Conservation (phyloP, 2,329 filamentous ascomycete genomes). For the Xylariales sp. region DNA sequence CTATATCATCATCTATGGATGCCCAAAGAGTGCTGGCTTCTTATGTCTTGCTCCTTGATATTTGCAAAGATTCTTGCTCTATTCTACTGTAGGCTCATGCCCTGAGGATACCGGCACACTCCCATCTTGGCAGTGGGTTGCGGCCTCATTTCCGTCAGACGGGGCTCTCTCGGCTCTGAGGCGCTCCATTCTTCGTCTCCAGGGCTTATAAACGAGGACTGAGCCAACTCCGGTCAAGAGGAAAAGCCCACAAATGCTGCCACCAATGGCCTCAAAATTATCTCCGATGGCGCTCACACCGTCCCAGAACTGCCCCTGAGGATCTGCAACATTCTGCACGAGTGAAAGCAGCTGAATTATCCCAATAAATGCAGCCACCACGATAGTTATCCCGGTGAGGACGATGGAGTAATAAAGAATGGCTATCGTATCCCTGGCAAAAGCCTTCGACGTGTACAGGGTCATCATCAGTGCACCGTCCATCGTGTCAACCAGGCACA, state of each 20-base stretch:
- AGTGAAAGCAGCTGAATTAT: slow-evolving; percentile 79
- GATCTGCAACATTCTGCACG: slow-evolving; percentile 69
- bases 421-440: slow-evolving; percentile 78
- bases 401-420: slow-evolving; percentile 93
- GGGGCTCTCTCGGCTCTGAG: slow-evolving; percentile 12
- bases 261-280: slow-evolving; percentile 82
- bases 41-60: too few species aligned
- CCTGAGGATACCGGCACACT: too few species aligned
- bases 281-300: slow-evolving; percentile 74
- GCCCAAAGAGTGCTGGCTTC: too few species aligned
- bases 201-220: slow-evolving; percentile 72
- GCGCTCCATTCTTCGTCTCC: slow-evolving; percentile 53
- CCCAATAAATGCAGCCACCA: slow-evolving; percentile 82
- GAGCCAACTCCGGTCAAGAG: slow-evolving; percentile 71
- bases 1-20: too few species aligned
- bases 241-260: slow-evolving; percentile 81
- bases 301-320: slow-evolving; percentile 81
- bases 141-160: slow-evolving; percentile 8
- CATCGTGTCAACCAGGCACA: slow-evolving; percentile 90
- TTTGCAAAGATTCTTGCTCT: too few species aligned
- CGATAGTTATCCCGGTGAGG: slow-evolving; percentile 75
- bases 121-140: too few species aligned
- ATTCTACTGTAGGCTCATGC: too few species aligned
- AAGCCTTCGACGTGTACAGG: slow-evolving; percentile 76
- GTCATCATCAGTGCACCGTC: slow-evolving; percentile 96